Evolutionary conservation across 371 early-diverging fungal species (phyloP).

Genomic region (Rhizomucor miehei): DNA sequence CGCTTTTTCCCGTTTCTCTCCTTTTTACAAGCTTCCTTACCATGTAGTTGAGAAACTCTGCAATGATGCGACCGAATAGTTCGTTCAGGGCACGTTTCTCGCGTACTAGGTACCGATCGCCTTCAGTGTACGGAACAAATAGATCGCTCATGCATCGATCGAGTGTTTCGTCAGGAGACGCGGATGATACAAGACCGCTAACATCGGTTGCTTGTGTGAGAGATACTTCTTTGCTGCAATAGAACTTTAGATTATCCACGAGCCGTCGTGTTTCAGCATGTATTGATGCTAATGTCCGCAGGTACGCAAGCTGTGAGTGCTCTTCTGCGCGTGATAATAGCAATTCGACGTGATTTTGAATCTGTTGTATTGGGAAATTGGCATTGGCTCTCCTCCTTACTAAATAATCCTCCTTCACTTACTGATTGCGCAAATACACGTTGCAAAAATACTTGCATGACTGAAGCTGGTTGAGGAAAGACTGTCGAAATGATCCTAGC

Average conservation of each 20-base stretch:
- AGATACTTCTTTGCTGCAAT: conserved; percentile 55
- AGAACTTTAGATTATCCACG: conserved; percentile 69
- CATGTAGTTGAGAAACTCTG: conserved; percentile 42
- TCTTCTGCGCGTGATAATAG: conserved; percentile 69
- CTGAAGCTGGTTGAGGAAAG: conserved; percentile 88
- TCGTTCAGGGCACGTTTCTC: conserved; percentile 69
- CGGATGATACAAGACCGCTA: conserved; percentile 36
- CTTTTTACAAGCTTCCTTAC: conserved; percentile 20
- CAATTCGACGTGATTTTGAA: conserved; percentile 84
- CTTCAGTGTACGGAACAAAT: conserved; percentile 92
- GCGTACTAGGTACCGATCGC: conserved; percentile 77
- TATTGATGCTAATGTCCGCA: conserved; percentile 73
- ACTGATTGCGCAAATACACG: conserved; percentile 95
- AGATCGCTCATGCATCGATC: conserved; percentile 92
- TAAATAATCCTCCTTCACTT: conserved; percentile 14
- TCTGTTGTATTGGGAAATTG: conserved; percentile 34
- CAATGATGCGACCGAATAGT: conserved; percentile 57
- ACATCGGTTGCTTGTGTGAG: conserved; percentile 21
- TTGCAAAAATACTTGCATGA: conserved; percentile 91
- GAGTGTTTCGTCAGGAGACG: conserved; percentile 59
- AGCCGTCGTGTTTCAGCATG: conserved; percentile 77
- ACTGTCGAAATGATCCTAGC: conserved; percentile 87
- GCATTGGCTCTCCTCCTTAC: not conserved
- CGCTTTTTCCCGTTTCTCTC: not conserved
- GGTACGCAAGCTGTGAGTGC: conserved; percentile 72